A percentile compares a stretch with the other conserved stretches of the same genome.
These are phyloP conservation scores for Sclerotinia nivalis DNA, from an alignment of 2,329 filamentous ascomycete species.

Conservation along the genomic window DNA sequence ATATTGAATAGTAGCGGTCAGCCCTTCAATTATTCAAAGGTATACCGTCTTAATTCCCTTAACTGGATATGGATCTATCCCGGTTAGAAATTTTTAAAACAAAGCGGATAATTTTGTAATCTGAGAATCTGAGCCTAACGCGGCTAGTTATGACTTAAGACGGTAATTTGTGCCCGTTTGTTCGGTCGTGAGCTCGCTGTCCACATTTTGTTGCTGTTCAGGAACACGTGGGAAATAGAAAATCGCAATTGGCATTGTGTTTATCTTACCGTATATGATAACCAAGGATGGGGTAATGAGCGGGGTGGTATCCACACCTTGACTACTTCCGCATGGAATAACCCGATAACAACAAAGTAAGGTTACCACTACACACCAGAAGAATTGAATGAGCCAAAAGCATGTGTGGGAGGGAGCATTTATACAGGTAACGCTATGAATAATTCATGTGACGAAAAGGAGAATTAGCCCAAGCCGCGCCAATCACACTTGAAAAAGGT, in stretches of 20 bases:
- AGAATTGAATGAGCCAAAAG: neutral
- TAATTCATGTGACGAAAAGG: neutral
- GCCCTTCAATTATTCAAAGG: too few species aligned
- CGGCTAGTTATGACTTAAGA: too few species aligned
- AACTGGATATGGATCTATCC: too few species aligned
- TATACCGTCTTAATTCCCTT: too few species aligned
- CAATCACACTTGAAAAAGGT: neutral
- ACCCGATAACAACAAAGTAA: neutral
- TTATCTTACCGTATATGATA: neutral
- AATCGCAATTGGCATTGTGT: conserved; percentile 1
- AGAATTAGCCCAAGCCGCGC: neutral
- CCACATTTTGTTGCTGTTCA: neutral
- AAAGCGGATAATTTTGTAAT: too few species aligned
- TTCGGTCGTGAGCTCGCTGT: too few species aligned
- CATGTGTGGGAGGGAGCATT: too few species aligned
- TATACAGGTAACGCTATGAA: too few species aligned
- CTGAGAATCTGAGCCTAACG: too few species aligned
- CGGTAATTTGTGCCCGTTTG: too few species aligned
- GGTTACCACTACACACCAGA: neutral
- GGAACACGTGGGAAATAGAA: conserved; percentile 33
- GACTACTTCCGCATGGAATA: neutral
- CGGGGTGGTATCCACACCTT: neutral
- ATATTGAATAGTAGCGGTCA: neutral
- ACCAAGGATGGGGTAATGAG: conserved; percentile 4
- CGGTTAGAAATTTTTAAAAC: too few species aligned